Evolutionary conservation across 257 asterid species (phyloP).

Genomic region (Ilex aquifolium): DNA sequence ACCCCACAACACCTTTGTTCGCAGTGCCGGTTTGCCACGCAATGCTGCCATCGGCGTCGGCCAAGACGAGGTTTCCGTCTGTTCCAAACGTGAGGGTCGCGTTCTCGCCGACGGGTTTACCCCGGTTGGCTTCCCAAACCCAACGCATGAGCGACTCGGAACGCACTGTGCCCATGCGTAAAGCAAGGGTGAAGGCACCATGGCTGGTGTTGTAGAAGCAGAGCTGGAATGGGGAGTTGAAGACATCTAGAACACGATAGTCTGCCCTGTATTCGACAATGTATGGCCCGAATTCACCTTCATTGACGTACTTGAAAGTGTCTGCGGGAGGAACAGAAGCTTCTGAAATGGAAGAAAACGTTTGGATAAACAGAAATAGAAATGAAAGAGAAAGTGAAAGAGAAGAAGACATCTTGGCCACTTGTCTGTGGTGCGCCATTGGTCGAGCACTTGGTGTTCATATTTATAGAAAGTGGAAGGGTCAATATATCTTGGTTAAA

Average conservation of each 20-base stretch:
- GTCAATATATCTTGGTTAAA: too few relatives aligned
- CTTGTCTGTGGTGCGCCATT: background rate
- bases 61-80: slow-evolving; percentile 12
- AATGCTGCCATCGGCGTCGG: slow-evolving; percentile 11
- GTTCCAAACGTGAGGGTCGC: slow-evolving; percentile 11
- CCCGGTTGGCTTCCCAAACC: slow-evolving; percentile 24
- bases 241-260: slow-evolving; percentile 7
- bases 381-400: background rate
- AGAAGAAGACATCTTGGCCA: background rate
- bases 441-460: too few relatives aligned
- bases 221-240: slow-evolving; percentile 8
- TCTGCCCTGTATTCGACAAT: slow-evolving; percentile 11
- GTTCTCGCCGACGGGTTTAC: slow-evolving; percentile 11
- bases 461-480: too few relatives aligned
- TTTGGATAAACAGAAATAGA: background rate
- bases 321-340: slow-evolving; percentile 13
- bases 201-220: slow-evolving; percentile 26
- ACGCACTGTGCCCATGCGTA: slow-evolving; percentile 18
- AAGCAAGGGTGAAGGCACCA: slow-evolving; percentile 13
- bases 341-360: slow-evolving; percentile 9
- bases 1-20: slow-evolving; percentile 12
- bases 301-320: slow-evolving; percentile 16
- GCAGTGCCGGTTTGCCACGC: slow-evolving; percentile 22
- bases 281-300: slow-evolving; percentile 19
- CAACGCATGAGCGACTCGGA: slow-evolving; percentile 14